These are phyloP conservation scores for Magnaporthiopsis incrustans DNA, from an alignment of 2,329 filamentous ascomycete species.

Conservation along the genomic window DNA sequence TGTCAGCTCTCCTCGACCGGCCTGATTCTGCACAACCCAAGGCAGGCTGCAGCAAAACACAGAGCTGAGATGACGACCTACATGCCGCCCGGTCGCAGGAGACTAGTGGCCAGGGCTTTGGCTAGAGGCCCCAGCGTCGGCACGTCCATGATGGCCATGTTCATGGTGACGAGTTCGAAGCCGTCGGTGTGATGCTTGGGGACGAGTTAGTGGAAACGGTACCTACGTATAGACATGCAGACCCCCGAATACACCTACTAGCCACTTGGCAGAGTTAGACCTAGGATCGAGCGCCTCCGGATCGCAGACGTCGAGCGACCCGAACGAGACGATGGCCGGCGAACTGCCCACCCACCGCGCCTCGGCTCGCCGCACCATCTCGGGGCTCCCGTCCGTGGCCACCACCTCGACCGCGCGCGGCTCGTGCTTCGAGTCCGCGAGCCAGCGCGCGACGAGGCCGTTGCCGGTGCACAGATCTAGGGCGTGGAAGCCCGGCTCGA, in stretches of 20 bases:
- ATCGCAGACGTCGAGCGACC: conserved; percentile 29
- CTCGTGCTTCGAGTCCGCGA: conserved; percentile 19
- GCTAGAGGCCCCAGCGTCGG: conserved; percentile 33
- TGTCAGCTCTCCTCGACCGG: not conserved
- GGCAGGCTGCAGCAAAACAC: too few species aligned
- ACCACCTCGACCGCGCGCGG: conserved; percentile 26
- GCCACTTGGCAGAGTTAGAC: conserved; percentile 1
- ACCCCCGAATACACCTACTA: not conserved
- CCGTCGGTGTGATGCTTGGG: conserved; percentile 13
- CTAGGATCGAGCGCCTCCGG: not conserved
- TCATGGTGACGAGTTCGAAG: conserved; percentile 38
- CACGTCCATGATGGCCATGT: conserved; percentile 43
- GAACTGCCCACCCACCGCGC: not conserved
- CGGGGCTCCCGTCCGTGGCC: conserved; percentile 34
- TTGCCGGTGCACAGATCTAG: conserved; percentile 43
- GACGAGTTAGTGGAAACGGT: conserved; percentile 1
- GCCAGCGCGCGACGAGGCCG: conserved; percentile 37
- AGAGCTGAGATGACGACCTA: conserved; percentile 20
- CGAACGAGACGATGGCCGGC: conserved; percentile 17
- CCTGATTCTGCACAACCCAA: too few species aligned
- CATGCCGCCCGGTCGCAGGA: conserved; percentile 32
- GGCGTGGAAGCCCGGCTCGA: conserved; percentile 20
- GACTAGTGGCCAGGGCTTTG: conserved; percentile 24
- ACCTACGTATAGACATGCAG: too few species aligned
- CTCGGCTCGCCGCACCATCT: conserved; percentile 31